These are phyloP conservation scores for Mycena alexandri DNA, from an alignment of 768 basidiomycete species.

Conservation along the genomic window DNA sequence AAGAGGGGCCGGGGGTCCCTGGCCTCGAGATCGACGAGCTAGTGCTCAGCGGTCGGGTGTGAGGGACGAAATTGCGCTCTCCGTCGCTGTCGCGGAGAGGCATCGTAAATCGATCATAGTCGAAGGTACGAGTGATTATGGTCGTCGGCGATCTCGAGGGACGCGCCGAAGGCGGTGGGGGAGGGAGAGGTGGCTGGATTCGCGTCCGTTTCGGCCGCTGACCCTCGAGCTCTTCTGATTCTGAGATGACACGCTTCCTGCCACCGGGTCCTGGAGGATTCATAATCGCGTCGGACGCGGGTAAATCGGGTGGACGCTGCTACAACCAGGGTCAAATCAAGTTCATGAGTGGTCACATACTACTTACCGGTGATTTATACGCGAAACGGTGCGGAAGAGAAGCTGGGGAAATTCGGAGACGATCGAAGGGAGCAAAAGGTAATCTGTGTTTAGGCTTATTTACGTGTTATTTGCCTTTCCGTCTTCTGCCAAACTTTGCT, in stretches of 20 bases:
- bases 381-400: constrained; percentile 23
- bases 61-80: constrained; percentile 29
- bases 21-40: constrained; percentile 17
- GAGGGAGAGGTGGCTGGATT: constrained; percentile 51
- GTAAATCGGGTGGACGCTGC: background rate
- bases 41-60: constrained; percentile 26
- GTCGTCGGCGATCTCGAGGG: constrained; percentile 1
- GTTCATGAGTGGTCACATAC: background rate
- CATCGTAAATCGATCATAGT: constrained; percentile 27
- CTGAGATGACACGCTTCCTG: constrained; percentile 52
- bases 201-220: constrained; percentile 43
- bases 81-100: constrained; percentile 12
- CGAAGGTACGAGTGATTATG: constrained; percentile 37
- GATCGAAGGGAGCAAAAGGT: constrained; percentile 30
- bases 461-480: constrained; percentile 52
- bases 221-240: constrained; percentile 42
- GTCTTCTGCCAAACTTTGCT: background rate
- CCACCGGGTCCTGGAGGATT: constrained; percentile 32
- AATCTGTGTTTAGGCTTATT: constrained; percentile 42
- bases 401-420: constrained; percentile 23
- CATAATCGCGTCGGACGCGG: constrained; percentile 32
- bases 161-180: constrained; percentile 31
- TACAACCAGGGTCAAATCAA: constrained; percentile 16
- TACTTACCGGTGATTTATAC: constrained; percentile 23
- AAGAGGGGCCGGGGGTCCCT: constrained; percentile 18